A percentile compares a stretch with the other conserved stretches of the same genome.
phyloP scores from a whole-genome alignment of 2,329 filamentous ascomycete genomes.

The Aspergillus bombycis region DNA sequence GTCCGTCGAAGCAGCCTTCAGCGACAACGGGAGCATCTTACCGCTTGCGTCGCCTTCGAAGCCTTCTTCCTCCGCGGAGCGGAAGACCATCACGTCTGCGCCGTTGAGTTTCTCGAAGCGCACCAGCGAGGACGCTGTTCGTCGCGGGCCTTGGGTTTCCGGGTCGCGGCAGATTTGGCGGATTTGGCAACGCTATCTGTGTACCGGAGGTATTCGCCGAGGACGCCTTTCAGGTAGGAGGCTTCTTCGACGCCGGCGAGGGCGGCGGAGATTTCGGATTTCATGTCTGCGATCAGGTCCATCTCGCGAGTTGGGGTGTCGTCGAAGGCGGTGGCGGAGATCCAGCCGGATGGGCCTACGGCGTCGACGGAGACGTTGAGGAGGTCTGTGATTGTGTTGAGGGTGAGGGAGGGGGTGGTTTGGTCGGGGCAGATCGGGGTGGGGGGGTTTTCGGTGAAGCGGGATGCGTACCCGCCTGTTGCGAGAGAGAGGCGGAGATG shows the following conservation, averaged over 20 bases:
- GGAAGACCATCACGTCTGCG: slow-evolving; percentile 40
- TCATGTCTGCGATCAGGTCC: slow-evolving; percentile 51
- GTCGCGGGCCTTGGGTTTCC: slow-evolving; percentile 7
- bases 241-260: slow-evolving; percentile 53
- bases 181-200: slow-evolving; percentile 31
- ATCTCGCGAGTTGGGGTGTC: slow-evolving; percentile 42
- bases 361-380: slow-evolving; percentile 51
- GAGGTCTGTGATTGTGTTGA: slow-evolving; percentile 44
- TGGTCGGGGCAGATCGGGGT: slow-evolving; percentile 38
- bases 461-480: slow-evolving; percentile 46
- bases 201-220: slow-evolving; percentile 50
- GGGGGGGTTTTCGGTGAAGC: slow-evolving; percentile 45
- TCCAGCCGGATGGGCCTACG: slow-evolving; percentile 52
- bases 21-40: slow-evolving; percentile 70
- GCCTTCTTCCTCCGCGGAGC: slow-evolving; percentile 33
- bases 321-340: slow-evolving; percentile 40
- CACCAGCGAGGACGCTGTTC: slow-evolving; percentile 25
- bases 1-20: slow-evolving; percentile 59
- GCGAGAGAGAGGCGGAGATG: slow-evolving; percentile 49
- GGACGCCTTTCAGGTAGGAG: slow-evolving; percentile 50
- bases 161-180: slow-evolving; percentile 14
- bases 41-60: slow-evolving; percentile 36
- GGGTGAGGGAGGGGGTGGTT: slow-evolving; percentile 40
- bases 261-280: slow-evolving; percentile 52
- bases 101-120: slow-evolving; percentile 44